phyloP scores from a whole-genome alignment of 305 asterid species.

The Rubia occidens region DNA sequence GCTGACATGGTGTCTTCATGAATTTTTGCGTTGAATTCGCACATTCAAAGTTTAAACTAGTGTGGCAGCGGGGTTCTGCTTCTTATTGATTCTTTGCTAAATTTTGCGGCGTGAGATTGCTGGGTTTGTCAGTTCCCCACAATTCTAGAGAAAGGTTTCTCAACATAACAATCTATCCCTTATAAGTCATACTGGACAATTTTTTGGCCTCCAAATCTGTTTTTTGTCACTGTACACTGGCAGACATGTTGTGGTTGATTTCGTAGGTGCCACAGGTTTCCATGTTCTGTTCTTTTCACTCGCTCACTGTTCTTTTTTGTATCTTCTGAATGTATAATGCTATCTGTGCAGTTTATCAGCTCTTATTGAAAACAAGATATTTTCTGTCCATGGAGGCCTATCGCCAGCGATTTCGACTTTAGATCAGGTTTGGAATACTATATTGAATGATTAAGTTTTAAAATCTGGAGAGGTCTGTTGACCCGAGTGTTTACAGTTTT shows the following conservation, averaged over 20 bases:
- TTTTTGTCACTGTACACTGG: neutral
- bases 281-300: neutral
- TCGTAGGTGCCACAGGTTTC: neutral
- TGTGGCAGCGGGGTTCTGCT: neutral
- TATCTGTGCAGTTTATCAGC: slow-evolving; percentile 39
- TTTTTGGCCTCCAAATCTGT: neutral
- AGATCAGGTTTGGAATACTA: slow-evolving; percentile 62
- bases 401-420: slow-evolving; percentile 56
- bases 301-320: neutral
- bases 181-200: neutral
- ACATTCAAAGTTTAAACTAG: neutral
- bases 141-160: neutral
- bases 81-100: neutral
- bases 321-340: neutral
- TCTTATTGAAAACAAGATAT: slow-evolving; percentile 67
- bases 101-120: neutral
- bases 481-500: slow-evolving; percentile 3
- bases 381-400: slow-evolving; percentile 53
- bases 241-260: neutral
- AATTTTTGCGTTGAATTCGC: neutral
- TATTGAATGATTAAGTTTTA: slow-evolving; percentile 6
- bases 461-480: slow-evolving; percentile 2
- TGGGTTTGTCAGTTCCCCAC: neutral
- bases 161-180: neutral
- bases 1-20: neutral